These are phyloP conservation scores for Pouteria glomerata DNA, from an alignment of 148 eudicot genomes.

Conservation along the genomic window DNA sequence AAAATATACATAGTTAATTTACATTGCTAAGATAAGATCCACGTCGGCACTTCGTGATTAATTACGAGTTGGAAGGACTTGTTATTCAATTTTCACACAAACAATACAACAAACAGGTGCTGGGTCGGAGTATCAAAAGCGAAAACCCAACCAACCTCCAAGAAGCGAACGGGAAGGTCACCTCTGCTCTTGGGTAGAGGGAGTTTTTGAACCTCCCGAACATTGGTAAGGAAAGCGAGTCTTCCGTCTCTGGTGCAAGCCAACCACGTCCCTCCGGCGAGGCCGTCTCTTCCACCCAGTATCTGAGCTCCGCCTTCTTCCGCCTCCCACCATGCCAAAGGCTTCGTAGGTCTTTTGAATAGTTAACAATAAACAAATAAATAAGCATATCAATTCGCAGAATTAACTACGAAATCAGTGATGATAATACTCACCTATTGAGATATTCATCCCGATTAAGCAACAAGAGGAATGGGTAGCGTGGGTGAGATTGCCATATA, in stretches of 20 bases:
- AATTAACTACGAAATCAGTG: no score
- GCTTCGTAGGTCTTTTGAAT: slow-evolving; percentile 53
- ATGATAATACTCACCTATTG: slow-evolving; percentile 46
- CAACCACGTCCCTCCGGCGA: slow-evolving; percentile 87
- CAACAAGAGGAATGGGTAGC: slow-evolving; percentile 64
- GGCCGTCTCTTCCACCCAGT: slow-evolving; percentile 74
- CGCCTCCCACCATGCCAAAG: slow-evolving; percentile 83
- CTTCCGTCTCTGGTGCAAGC: slow-evolving; percentile 62
- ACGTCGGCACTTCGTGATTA: no score
- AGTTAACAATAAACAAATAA: background rate
- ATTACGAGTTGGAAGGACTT: no score
- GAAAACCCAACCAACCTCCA: slow-evolving; percentile 40
- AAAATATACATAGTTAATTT: no score
- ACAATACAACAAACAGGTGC: slow-evolving; percentile 6
- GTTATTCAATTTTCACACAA: no score
- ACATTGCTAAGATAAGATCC: no score
- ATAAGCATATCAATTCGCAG: no score
- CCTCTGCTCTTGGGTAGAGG: slow-evolving; percentile 63
- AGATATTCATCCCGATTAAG: slow-evolving; percentile 83
- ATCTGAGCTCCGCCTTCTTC: slow-evolving; percentile 50
- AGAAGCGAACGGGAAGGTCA: slow-evolving; percentile 68
- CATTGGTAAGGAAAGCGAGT: slow-evolving; percentile 75
- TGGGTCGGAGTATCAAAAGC: background rate
- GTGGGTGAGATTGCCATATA: slow-evolving; percentile 76
- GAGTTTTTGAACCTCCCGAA: slow-evolving; percentile 38